Percentiles rank a stretch among this genome's conserved stretches.
Evolutionary conservation across 805 yeast species (phyloP).

Genomic region (Monosporozyma siamensis): DNA sequence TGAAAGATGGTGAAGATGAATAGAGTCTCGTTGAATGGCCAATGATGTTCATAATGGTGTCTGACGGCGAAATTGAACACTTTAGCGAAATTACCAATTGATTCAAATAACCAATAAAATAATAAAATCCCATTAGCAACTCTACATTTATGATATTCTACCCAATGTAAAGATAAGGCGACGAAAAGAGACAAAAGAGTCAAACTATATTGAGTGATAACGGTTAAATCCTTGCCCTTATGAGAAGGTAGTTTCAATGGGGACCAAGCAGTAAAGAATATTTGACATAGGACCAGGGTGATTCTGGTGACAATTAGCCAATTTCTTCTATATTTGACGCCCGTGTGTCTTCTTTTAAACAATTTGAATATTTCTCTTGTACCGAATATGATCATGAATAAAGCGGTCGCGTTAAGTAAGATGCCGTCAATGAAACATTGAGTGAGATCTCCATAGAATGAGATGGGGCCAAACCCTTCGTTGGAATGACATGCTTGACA

Average conservation of each 20-base stretch:
- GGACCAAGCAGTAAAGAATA: constrained; percentile 23
- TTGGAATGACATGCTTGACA: constrained; percentile 19
- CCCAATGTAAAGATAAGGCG: constrained; percentile 49
- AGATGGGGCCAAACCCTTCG: constrained; percentile 38
- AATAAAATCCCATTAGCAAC: constrained; percentile 62
- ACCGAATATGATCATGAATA: constrained; percentile 38
- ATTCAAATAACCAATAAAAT: constrained; percentile 62
- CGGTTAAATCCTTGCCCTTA: constrained; percentile 14
- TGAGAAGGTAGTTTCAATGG: constrained; percentile 15
- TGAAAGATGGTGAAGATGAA: constrained; percentile 30
- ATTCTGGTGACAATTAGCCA: constrained; percentile 33
- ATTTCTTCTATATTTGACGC: constrained; percentile 31
- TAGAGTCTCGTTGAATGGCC: constrained; percentile 20
- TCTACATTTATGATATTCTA: constrained; percentile 59
- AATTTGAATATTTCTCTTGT: constrained; percentile 28
- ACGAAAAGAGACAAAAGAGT: constrained; percentile 36
- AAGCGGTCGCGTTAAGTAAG: constrained; percentile 34
- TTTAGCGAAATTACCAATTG: constrained; percentile 40
- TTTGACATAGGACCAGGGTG: constrained; percentile 26
- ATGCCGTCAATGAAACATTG: constrained; percentile 52
- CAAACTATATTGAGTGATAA: constrained; percentile 19
- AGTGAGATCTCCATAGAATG: constrained; percentile 45
- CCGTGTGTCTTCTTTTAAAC: constrained; percentile 17
- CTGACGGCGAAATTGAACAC: constrained; percentile 33
- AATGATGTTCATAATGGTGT: constrained; percentile 22